A percentile compares a stretch with the other conserved stretches of the same genome.
Conservation (phyloP, 1,284 basidiomycete species). For the Exobasidium cylindrosporum region DNA sequence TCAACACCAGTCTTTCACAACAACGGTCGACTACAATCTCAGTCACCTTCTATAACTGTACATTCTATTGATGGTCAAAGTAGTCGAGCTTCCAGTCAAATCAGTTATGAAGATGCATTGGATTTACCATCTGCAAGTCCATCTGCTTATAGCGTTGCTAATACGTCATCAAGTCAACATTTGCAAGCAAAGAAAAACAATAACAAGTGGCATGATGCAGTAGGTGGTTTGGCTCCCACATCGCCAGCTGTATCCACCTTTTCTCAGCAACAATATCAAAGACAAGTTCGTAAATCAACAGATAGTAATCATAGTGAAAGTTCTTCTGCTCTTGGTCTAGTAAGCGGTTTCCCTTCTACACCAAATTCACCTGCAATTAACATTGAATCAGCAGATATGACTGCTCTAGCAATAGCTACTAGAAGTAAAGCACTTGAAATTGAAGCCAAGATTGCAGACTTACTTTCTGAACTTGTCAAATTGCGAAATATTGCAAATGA, state of each 20-base stretch:
- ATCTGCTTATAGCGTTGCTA: background rate
- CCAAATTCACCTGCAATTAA: background rate
- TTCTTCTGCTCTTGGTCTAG: constrained; percentile 13
- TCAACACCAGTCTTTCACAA: background rate
- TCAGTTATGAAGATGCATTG: background rate
- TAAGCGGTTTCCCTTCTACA: constrained; percentile 9
- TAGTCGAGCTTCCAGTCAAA: background rate
- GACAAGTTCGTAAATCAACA: background rate
- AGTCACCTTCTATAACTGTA: constrained; percentile 3
- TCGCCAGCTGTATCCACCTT: background rate
- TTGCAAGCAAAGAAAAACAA: background rate
- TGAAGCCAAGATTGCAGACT: constrained; percentile 2
- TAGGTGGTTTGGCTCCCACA: background rate
- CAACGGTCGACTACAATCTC: background rate
- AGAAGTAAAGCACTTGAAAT: constrained; percentile 7
- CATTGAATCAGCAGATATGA: background rate
- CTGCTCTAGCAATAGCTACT: background rate
- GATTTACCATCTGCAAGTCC: background rate
- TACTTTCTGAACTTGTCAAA: constrained; percentile 10
- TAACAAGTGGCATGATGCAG: too few relatives aligned
- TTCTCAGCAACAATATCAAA: background rate
- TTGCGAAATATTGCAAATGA: constrained; percentile 1
- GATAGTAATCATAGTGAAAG: constrained; percentile 6
- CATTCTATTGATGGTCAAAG: constrained; percentile 6
- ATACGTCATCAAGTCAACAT: background rate